Evolutionary conservation across 2,329 filamentous ascomycete species (phyloP).

Genomic region (Zasmidium cellare): DNA sequence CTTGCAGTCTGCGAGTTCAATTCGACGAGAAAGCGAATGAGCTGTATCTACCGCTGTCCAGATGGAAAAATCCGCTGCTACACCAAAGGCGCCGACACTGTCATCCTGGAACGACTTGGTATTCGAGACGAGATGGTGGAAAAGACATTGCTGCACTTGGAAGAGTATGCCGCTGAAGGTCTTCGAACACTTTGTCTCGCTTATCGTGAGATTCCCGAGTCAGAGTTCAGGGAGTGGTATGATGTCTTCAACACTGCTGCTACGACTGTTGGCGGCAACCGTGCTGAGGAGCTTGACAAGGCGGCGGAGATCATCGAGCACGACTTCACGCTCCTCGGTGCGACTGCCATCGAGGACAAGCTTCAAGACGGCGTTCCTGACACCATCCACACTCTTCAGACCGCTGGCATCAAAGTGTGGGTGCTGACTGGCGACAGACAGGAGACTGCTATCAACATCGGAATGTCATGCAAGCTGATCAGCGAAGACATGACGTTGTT

Average conservation of each 20-base stretch:
- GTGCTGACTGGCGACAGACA: slow-evolving; percentile 96
- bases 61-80: slow-evolving; percentile 94
- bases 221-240: slow-evolving; percentile 85
- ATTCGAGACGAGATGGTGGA: slow-evolving; percentile 81
- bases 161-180: slow-evolving; percentile 97
- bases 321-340: slow-evolving; percentile 85
- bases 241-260: slow-evolving; percentile 82
- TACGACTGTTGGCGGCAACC: slow-evolving; percentile 88
- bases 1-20: slow-evolving; percentile 99
- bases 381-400: slow-evolving; percentile 94
- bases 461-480: slow-evolving; percentile 98
- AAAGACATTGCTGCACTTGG: slow-evolving; percentile 87
- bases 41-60: slow-evolving; percentile 91
- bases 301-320: slow-evolving; percentile 93
- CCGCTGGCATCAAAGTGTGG: slow-evolving; percentile 98
- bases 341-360: slow-evolving; percentile 95
- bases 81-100: slow-evolving; percentile 95
- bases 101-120: slow-evolving; percentile 87
- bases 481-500: slow-evolving; percentile 98
- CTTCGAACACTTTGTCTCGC: slow-evolving; percentile 91
- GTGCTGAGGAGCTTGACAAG: slow-evolving; percentile 94
- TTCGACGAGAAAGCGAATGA: slow-evolving; percentile 96
- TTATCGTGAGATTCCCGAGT: slow-evolving; percentile 87
- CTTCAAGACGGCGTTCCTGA: slow-evolving; percentile 97
- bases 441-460: slow-evolving; percentile 99